Evolutionary conservation across 2,329 filamentous ascomycete species (phyloP).

Genomic region (Colletotrichum magnum): DNA sequence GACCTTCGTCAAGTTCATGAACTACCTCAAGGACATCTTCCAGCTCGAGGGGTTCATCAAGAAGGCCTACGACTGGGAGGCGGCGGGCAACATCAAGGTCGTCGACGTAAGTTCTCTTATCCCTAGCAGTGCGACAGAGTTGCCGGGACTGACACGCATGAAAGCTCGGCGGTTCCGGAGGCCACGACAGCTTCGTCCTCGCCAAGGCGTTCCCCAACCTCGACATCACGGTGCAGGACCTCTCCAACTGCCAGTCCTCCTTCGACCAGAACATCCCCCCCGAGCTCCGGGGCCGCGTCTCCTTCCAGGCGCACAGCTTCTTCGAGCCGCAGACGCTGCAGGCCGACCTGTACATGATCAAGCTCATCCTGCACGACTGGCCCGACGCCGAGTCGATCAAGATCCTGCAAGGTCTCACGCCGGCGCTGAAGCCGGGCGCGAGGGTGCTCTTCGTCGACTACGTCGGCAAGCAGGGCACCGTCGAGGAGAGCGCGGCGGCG

Average conservation of each 20-base stretch:
- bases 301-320: slow-evolving; percentile 55
- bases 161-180: slow-evolving; percentile 59
- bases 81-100: slow-evolving; percentile 52
- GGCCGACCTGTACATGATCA: slow-evolving; percentile 67
- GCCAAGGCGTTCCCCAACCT: slow-evolving; percentile 58
- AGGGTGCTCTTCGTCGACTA: slow-evolving; percentile 56
- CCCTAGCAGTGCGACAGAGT: not conserved
- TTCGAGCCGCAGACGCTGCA: slow-evolving; percentile 54
- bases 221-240: slow-evolving; percentile 60
- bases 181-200: slow-evolving; percentile 57
- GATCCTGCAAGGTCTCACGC: slow-evolving; percentile 58
- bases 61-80: slow-evolving; percentile 54
- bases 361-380: slow-evolving; percentile 70
- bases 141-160: slow-evolving; percentile 14
- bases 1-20: slow-evolving; percentile 58
- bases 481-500: slow-evolving; percentile 42
- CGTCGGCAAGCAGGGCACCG: slow-evolving; percentile 51
- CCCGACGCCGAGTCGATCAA: slow-evolving; percentile 58
- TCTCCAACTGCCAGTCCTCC: slow-evolving; percentile 52
- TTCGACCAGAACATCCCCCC: slow-evolving; percentile 53
- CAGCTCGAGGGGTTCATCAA: slow-evolving; percentile 51
- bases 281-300: slow-evolving; percentile 51
- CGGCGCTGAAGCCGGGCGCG: slow-evolving; percentile 60
- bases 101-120: slow-evolving; percentile 54
- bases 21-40: slow-evolving; percentile 57